Conservation (phyloP, 768 basidiomycete species). For the Rubroboletus pulcherrimus region DNA sequence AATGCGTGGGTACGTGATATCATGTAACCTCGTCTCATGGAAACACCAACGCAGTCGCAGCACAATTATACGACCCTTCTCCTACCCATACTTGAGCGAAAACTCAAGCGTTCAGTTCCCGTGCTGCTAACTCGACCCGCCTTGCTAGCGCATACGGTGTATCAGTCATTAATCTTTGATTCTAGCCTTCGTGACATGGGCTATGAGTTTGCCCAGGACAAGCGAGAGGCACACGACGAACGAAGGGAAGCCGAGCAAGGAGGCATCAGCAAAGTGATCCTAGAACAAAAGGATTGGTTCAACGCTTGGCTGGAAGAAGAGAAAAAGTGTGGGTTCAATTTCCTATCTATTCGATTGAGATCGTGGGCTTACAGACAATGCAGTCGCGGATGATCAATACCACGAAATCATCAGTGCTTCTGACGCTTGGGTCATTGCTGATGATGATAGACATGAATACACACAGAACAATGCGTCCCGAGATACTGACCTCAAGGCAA, state of each 20-base stretch:
- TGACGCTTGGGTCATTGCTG: constrained; percentile 84
- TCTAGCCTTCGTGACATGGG: constrained; percentile 69
- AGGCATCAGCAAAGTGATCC: constrained; percentile 77
- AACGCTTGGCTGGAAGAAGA: constrained; percentile 88
- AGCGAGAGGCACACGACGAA: constrained; percentile 6
- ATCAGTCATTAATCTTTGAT: constrained; percentile 89
- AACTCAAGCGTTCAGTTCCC: constrained; percentile 73
- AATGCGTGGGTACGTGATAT: constrained; percentile 66
- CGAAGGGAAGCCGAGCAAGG: constrained; percentile 47
- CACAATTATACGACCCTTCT: constrained; percentile 80
- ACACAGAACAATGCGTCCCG: constrained; percentile 19
- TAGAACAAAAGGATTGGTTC: constrained; percentile 87
- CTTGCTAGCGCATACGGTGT: constrained; percentile 91
- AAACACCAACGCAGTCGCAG: constrained; percentile 37
- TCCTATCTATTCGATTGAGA: neutral
- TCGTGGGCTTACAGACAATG: neutral
- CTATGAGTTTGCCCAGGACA: constrained; percentile 47
- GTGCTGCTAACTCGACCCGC: constrained; percentile 72
- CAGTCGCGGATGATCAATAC: constrained; percentile 88
- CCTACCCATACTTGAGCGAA: constrained; percentile 70
- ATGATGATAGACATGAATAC: constrained; percentile 54
- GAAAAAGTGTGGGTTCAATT: constrained; percentile 64
- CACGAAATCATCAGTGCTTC: constrained; percentile 72
- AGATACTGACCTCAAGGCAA: constrained; percentile 55
- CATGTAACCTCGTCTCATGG: neutral